Conservation (phyloP, 2,329 filamentous ascomycete species). For the Sordariomycetes sp. region DNA sequence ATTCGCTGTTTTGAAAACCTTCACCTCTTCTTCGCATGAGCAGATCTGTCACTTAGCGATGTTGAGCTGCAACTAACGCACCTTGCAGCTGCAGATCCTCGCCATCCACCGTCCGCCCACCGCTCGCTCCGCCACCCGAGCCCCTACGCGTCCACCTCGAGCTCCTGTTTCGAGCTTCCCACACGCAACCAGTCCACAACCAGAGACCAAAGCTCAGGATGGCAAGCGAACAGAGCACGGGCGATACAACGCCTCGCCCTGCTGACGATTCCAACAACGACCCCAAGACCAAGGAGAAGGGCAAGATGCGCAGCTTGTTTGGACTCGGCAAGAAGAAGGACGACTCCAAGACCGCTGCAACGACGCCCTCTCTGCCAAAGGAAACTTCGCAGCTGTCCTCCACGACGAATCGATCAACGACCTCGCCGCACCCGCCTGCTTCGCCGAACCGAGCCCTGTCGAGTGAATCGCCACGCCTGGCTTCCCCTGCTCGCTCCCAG, state of each 20-base stretch:
- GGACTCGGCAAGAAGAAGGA: slow-evolving; percentile 54
- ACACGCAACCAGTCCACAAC: no score
- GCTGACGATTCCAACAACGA: slow-evolving; percentile 15
- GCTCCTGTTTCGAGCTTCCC: no score
- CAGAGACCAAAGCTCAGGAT: slow-evolving; percentile 5
- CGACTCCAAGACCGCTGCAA: slow-evolving; percentile 22
- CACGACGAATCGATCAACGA: slow-evolving; percentile 25
- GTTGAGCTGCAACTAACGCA: no score
- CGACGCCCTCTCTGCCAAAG: slow-evolving; percentile 20
- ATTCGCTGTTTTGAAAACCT: no score
- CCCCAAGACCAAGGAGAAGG: slow-evolving; percentile 16
- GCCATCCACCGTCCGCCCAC: no score
- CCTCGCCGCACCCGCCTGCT: slow-evolving; percentile 40
- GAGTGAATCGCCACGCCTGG: slow-evolving; percentile 63
- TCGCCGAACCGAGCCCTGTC: slow-evolving; percentile 61
- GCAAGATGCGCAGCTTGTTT: slow-evolving; percentile 51
- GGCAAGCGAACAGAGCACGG: slow-evolving; percentile 16
- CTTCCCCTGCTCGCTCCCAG: slow-evolving; percentile 67
- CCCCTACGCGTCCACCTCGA: no score
- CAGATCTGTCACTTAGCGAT: no score
- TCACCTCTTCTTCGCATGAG: no score
- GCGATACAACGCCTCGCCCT: slow-evolving; percentile 20
- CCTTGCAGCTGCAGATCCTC: no score
- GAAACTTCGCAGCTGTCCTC: slow-evolving; percentile 26
- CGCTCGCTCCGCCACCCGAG: no score